Base-by-base conservation (phyloP, 495 filamentous ascomycete species). In the Hyaloscypha finlandica region DNA sequence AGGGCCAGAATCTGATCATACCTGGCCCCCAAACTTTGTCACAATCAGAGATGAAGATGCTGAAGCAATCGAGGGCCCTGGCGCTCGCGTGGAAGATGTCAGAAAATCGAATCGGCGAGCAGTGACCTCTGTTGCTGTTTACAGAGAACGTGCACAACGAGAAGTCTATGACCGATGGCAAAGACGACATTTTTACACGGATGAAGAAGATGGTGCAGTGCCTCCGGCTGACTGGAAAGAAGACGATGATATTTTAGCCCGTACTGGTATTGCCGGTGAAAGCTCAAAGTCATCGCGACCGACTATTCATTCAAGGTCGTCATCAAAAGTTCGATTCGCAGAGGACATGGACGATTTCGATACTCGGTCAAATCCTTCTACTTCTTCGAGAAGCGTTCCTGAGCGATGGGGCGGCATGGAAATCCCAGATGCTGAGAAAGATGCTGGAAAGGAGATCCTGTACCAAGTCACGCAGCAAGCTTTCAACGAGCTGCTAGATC, bases 401-500 rank as follows among this genome's bases (percentile, higher is more conserved):
- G 91, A 95, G 74, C 82, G 92, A 45, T 94, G 91, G 92, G 92
- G 88, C 42, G 92, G 88, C 9, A 91, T 91, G 71, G 91, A 93
- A 68, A 89, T 92, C 14, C 90, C 91, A 9, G 90, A 92, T 59
- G 87, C 88, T 19, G 94, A 96, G 71, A 83, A 81, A 69, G 93
- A 97, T 72, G 86, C 90, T 8, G 92, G 92, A 35, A 92, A 90
- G 68, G 95, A 98, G 72, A 86, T 97, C 19, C 80, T 98, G 8
- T 97, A 95, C 72, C 92, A 97, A 73, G 88, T 94, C 20, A 91
- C 90, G 0, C 92, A 97, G 72, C 89, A 96, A 73, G 92, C 90
- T 1, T 89, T 97, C 76, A 97, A 97, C 73, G 93, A 98, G 75
- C 80, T 98, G 4, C 84, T 99, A 6, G 92, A 97, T 74, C 81